Base-by-base conservation (phyloP, 2,329 filamentous ascomycete genomes). In the Pseudogymnoascus sp. region DNA sequence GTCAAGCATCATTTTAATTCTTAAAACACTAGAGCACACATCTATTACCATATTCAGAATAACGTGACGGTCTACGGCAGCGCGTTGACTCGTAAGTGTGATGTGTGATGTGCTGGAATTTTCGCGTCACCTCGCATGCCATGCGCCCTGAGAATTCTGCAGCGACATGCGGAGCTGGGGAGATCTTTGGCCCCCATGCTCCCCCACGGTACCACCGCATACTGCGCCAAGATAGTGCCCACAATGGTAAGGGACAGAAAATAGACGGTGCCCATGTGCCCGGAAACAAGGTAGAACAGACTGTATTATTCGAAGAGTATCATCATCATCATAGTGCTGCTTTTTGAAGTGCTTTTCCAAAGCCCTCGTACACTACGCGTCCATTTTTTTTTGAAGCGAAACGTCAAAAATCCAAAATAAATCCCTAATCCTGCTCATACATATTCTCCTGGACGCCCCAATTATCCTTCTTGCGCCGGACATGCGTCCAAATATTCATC, bases 91-190 rank as follows among this genome's bases (percentile, higher is more conserved):
- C 48, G 48, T 35, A 55, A 33, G 48, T 33, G 29, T 18, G 29
- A 55, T 35, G 48, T 55, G 48, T 55, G 29, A 33, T 55, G 48
- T 55, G 48, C 29, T 55, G 48, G 48, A 55, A 55, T 55, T 55
- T 55, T 55, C 48, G 29, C 48, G 48, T 55, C 48, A 35, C 48
- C 48, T 55, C 48, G 48, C 48, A 55, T 55, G 48, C 48, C 29
- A 55, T 55, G 48, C 48, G 48, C 48, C 48, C n/a, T 55, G 48
- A 55, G 48, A 55, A 55, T 55, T 55, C 48, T 55, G 48, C 48
- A 55, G 29, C 48, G 48, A 55, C 5, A 55, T 55, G 48, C 48
- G 48, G 48, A 55, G 48, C 15, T 21, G 48, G 48, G 48, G 48
- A 55, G 48, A 55, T 55, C 29, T 55, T 4, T 55, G 48, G 7